phyloP scores from a whole-genome alignment of 1,139 yeast species.

The Saccharomyces pastorianus region DNA sequence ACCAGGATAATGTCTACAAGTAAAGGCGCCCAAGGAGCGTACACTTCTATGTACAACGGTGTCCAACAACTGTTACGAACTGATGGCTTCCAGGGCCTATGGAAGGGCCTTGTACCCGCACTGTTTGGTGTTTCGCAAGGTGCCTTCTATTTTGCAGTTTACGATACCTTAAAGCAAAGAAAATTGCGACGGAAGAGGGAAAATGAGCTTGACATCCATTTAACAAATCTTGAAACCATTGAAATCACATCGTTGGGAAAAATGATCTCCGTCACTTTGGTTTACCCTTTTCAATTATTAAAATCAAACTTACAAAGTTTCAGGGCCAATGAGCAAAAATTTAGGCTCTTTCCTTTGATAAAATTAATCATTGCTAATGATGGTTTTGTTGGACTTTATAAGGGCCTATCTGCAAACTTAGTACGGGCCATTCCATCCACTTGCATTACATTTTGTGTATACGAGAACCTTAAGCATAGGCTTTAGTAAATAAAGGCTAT shows the following conservation, averaged over 20 bases:
- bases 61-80: slow-evolving; percentile 34
- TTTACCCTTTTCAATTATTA: slow-evolving; percentile 83
- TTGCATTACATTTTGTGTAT: slow-evolving; percentile 59
- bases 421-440: slow-evolving; percentile 66
- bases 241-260: slow-evolving; percentile 64
- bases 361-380: slow-evolving; percentile 37
- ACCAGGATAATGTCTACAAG: slow-evolving; percentile 72
- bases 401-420: slow-evolving; percentile 59
- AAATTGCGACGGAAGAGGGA: slow-evolving; percentile 12
- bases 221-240: slow-evolving; percentile 51
- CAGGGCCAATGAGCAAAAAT: slow-evolving; percentile 32
- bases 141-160: slow-evolving; percentile 76
- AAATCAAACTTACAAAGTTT: slow-evolving; percentile 68
- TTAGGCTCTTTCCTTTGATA: slow-evolving; percentile 37
- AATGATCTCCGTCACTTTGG: slow-evolving; percentile 52
- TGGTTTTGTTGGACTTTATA: slow-evolving; percentile 59
- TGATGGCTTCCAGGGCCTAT: slow-evolving; percentile 68
- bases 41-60: slow-evolving; percentile 42
- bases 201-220: slow-evolving; percentile 20
- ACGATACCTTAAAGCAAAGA: slow-evolving; percentile 56
- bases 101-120: slow-evolving; percentile 80
- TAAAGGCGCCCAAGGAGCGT: slow-evolving; percentile 41
- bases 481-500: background rate
- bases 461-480: slow-evolving; percentile 41
- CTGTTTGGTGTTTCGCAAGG: slow-evolving; percentile 81